phyloP scores from a whole-genome alignment of 768 basidiomycete species.

The Pleurotus ostreatus region DNA sequence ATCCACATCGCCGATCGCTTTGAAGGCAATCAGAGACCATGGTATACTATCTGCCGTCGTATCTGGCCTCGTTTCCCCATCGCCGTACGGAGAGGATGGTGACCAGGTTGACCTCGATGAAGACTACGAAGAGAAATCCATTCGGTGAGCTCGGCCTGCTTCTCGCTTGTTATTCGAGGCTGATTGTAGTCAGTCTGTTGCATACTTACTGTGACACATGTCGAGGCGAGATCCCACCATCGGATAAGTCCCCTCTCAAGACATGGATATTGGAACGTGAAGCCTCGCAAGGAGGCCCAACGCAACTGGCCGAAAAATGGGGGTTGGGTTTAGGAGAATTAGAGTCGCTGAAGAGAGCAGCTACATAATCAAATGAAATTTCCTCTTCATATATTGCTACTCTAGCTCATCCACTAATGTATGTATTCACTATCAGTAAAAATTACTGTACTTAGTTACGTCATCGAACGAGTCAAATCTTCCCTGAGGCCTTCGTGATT shows the following conservation, averaged over 20 bases:
- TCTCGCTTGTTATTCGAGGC: not conserved
- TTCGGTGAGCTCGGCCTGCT: slow-evolving; percentile 36
- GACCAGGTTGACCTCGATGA: slow-evolving; percentile 52
- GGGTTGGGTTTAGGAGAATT: slow-evolving; percentile 23
- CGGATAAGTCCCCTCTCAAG: slow-evolving; percentile 23
- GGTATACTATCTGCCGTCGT: slow-evolving; percentile 48
- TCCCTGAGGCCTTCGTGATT: too few relatives aligned
- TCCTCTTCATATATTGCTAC: too few relatives aligned
- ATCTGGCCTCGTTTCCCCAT: slow-evolving; percentile 46
- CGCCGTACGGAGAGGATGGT: slow-evolving; percentile 66
- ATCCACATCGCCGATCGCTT: slow-evolving; percentile 44
- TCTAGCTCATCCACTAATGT: too few relatives aligned
- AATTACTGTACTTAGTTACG: too few relatives aligned
- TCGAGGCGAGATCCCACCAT: slow-evolving; percentile 22
- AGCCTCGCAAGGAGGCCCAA: slow-evolving; percentile 14
- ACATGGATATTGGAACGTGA: slow-evolving; percentile 23
- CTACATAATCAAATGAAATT: not conserved
- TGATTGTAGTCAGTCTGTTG: slow-evolving; percentile 33
- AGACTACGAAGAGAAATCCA: slow-evolving; percentile 63
- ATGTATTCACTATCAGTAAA: too few relatives aligned
- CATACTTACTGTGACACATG: slow-evolving; percentile 48
- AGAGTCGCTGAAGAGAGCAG: slow-evolving; percentile 13
- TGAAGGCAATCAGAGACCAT: slow-evolving; percentile 44
- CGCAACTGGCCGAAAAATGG: slow-evolving; percentile 23
- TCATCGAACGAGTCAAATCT: too few relatives aligned